Evolutionary conservation across 192 early-diverging fungal species (phyloP), one percentile per base, ranked within the genome.

Genomic region (Thoreauomyces humboldtii): DNA sequence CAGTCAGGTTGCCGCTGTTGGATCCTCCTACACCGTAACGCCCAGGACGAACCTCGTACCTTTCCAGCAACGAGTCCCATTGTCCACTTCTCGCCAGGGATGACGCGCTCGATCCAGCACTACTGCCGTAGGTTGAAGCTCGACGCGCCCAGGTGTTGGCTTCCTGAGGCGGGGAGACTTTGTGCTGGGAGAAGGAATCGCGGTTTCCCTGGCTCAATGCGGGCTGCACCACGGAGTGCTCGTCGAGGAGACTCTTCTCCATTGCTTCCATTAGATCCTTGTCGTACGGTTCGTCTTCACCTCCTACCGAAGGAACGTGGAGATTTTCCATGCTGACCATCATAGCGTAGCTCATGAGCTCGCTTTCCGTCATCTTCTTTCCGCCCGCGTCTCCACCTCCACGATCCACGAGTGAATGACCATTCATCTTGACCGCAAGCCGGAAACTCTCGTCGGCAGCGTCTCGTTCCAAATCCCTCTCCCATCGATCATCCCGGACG

Each of bases 271-370:
- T 27, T 27, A 69, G 46, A 17, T 50, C 67, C n/a, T 36, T 28
- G 29, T 69, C 67, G 15, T 19, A 21, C 31, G 22, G 27, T 17
- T 4, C 48, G 9, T 31, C 15, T 0, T 54, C 50, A n/a, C n/a
- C n/a, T n/a, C n/a, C n/a, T n/a, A n/a, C n/a, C n/a, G n/a, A n/a
- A n/a, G n/a, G n/a, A n/a, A 29, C 5, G 17, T 12, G 7, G 7
- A 35, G 32, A 17, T 61, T 24, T 19, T 61, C 48, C 59, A 62
- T 51, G 34, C 75, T 78, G 38, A 87, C 55, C 77, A 85, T 77
- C 59, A 81, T 71, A 28, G 83, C 85, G 69, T 81, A 81, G 15
- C 74, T 76, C 36, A 85, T 47, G 9, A 81, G 69, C 44, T 87
- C 85, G 45, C 78, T 71, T 12, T 87, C 82, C 1, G 81, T 73